phyloP scores from a whole-genome alignment of 2,329 filamentous ascomycete genomes.

The Cercospora beticola region DNA sequence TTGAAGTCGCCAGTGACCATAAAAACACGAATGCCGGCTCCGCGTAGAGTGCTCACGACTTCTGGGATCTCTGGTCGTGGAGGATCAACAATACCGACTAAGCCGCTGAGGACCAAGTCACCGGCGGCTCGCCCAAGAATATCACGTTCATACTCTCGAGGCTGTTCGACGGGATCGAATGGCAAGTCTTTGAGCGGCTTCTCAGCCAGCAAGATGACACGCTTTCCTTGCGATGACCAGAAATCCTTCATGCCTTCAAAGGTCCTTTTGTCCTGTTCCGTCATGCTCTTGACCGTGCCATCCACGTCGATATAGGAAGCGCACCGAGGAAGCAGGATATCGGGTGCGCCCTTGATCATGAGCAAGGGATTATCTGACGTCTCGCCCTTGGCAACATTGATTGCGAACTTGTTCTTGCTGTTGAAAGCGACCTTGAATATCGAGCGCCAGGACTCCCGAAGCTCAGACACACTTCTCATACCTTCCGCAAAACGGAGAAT shows the following conservation, averaged over 20 bases:
- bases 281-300: conserved; percentile 55
- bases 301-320: conserved; percentile 56
- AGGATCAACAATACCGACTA: conserved; percentile 61
- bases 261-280: conserved; percentile 52
- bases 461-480: conserved; percentile 59
- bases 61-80: conserved; percentile 60
- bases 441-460: conserved; percentile 63
- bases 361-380: conserved; percentile 48
- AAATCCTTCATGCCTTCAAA: conserved; percentile 63
- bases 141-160: conserved; percentile 54
- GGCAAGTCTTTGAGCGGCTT: conserved; percentile 60
- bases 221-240: conserved; percentile 68
- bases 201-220: conserved; percentile 65
- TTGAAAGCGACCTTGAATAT: conserved; percentile 72
- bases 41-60: conserved; percentile 62
- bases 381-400: conserved; percentile 57
- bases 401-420: conserved; percentile 79
- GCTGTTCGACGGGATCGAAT: conserved; percentile 49
- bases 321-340: conserved; percentile 67
- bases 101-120: conserved; percentile 54
- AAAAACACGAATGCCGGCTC: conserved; percentile 71
- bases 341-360: conserved; percentile 77
- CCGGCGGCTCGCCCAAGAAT: conserved; percentile 56
- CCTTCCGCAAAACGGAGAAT: conserved; percentile 69
- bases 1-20: conserved; percentile 83